phyloP scores from a whole-genome alignment of 208 protist species.

The Crithidia thermophila region DNA sequence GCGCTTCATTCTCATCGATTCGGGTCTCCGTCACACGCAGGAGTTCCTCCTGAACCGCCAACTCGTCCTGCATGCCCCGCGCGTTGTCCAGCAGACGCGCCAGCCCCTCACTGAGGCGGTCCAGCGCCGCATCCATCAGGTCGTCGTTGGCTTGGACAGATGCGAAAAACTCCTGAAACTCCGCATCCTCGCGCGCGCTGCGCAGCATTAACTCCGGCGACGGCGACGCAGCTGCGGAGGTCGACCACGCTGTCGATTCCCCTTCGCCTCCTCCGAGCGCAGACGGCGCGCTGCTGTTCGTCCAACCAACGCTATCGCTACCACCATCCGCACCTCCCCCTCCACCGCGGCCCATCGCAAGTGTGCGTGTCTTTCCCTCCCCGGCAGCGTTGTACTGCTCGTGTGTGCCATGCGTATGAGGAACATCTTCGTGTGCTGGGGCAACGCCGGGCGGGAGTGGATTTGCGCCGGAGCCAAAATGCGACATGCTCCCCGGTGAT shows the following conservation, averaged over 20 bases:
- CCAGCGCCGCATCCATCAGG: slow-evolving; percentile 65
- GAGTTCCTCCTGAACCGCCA: slow-evolving; percentile 52
- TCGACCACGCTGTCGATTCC: no score
- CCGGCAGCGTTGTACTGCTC: no score
- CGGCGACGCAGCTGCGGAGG: background rate
- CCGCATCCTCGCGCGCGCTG: slow-evolving; percentile 56
- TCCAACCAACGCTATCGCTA: background rate
- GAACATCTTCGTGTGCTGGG: background rate
- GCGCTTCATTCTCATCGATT: slow-evolving; percentile 40
- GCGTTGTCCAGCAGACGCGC: slow-evolving; percentile 68
- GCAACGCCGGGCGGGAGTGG: slow-evolving; percentile 1
- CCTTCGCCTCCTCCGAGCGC: no score
- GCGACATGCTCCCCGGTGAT: slow-evolving; percentile 16
- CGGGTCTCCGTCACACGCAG: slow-evolving; percentile 54
- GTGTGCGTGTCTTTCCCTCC: background rate
- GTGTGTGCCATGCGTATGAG: no score
- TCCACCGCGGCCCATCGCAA: background rate
- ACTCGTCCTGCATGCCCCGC: slow-evolving; percentile 56
- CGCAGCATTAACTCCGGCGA: slow-evolving; percentile 13
- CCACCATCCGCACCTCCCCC: background rate
- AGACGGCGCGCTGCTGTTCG: no score
- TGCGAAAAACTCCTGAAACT: slow-evolving; percentile 70
- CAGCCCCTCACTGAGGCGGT: slow-evolving; percentile 64
- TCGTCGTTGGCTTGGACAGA: slow-evolving; percentile 53
- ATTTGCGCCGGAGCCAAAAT: slow-evolving; percentile 27